Evolutionary conservation across 805 yeast species (phyloP).

Genomic region (Metschnikowia arizonensis): DNA sequence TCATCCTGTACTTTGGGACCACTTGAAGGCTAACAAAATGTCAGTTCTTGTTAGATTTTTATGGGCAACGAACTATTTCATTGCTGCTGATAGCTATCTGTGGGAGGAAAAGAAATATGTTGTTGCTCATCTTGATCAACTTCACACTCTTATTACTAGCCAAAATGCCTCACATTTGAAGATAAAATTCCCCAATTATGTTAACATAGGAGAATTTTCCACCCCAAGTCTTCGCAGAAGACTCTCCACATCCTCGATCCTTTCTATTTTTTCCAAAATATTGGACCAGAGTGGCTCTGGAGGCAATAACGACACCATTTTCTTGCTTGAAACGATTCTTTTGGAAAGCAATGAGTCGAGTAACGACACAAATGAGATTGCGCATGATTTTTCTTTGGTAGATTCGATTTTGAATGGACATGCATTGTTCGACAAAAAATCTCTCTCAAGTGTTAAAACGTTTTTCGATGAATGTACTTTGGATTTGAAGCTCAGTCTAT

Average conservation of each 20-base stretch:
- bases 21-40: not conserved
- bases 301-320: constrained; percentile 32
- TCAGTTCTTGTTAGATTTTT: constrained; percentile 10
- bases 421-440: constrained; percentile 16
- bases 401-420: constrained; percentile 15
- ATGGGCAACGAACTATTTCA: constrained; percentile 30
- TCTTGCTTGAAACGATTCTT: constrained; percentile 46
- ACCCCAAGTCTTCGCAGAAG: constrained; percentile 51
- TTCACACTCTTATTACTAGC: constrained; percentile 12
- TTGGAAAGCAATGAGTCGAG: constrained; percentile 20
- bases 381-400: constrained; percentile 4
- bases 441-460: constrained; percentile 47
- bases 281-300: constrained; percentile 31
- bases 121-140: constrained; percentile 44
- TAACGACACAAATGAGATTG: not conserved
- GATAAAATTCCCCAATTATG: constrained; percentile 54
- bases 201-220: constrained; percentile 55
- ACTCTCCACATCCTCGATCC: constrained; percentile 65
- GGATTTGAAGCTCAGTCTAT: constrained; percentile 63
- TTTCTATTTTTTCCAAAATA: constrained; percentile 57
- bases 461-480: constrained; percentile 64
- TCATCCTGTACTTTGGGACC: not conserved
- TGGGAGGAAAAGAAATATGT: constrained; percentile 31
- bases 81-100: constrained; percentile 23
- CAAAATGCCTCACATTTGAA: constrained; percentile 16